Percentiles rank a stretch among this genome's conserved stretches.
These are phyloP conservation scores for Eutypa lata DNA, from an alignment of 2,329 filamentous ascomycete genomes.

Conservation along the genomic window DNA sequence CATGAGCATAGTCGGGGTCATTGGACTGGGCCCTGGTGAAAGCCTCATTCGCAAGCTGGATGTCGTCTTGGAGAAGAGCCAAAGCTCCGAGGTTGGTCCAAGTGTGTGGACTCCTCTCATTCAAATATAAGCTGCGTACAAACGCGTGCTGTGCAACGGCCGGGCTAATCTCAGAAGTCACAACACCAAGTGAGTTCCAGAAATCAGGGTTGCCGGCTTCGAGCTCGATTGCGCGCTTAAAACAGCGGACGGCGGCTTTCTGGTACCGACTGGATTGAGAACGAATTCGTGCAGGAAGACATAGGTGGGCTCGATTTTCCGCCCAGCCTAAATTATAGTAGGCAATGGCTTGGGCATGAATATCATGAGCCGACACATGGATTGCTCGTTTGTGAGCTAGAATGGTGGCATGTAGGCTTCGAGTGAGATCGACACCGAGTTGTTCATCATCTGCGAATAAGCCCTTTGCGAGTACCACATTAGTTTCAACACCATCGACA, in stretches of 20 bases:
- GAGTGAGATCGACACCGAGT: conserved; percentile 48
- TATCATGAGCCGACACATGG: conserved; percentile 66
- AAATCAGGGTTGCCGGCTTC: conserved; percentile 94
- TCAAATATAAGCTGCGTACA: conserved; percentile 85
- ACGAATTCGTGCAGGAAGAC: conserved; percentile 49
- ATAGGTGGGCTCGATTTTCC: conserved; percentile 76
- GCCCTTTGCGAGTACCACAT: conserved; percentile 42
- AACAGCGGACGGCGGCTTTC: conserved; percentile 80
- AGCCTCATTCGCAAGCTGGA: conserved; percentile 81
- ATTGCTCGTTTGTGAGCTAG: conserved; percentile 87
- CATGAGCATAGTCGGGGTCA: conserved; percentile 89
- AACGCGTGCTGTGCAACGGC: conserved; percentile 91
- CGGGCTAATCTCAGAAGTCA: conserved; percentile 80
- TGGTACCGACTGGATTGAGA: conserved; percentile 67
- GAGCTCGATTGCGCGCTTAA: conserved; percentile 93
- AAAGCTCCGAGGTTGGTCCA: conserved; percentile 92
- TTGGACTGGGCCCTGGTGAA: conserved; percentile 90
- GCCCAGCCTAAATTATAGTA: conserved; percentile 97
- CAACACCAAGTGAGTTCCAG: conserved; percentile 94
- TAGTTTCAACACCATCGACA: conserved; percentile 60
- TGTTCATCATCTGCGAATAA: conserved; percentile 45
- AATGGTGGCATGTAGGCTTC: conserved; percentile 68
- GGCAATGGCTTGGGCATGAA: conserved; percentile 88
- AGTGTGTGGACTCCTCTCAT: conserved; percentile 77
- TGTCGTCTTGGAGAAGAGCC: conserved; percentile 79